phyloP scores from a whole-genome alignment of 2,329 filamentous ascomycete genomes.

The Sporothrix protearum region DNA sequence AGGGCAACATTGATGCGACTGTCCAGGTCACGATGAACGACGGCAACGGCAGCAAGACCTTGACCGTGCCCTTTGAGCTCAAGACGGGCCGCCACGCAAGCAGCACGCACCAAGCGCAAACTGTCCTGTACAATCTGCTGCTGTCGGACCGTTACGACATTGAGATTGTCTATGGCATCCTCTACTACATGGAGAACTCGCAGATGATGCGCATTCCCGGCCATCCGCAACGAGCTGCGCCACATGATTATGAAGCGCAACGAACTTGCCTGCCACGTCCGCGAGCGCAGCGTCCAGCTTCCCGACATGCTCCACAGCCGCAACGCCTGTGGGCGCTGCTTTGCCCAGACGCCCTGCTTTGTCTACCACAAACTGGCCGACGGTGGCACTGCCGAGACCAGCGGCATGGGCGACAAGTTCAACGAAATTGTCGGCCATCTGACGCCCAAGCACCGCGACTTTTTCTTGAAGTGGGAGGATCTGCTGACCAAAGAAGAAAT shows the following conservation, averaged over 20 bases:
- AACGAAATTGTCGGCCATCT: constrained; percentile 75
- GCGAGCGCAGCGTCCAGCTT: constrained; percentile 72
- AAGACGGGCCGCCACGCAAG: constrained; percentile 88
- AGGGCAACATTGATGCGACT: constrained; percentile 96
- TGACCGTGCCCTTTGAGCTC: constrained; percentile 90
- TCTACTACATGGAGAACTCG: constrained; percentile 93
- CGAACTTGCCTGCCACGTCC: constrained; percentile 77
- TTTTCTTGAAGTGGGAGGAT: constrained; percentile 93
- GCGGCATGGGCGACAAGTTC: constrained; percentile 78
- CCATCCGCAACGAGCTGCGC: constrained; percentile 79
- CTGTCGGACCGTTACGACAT: constrained; percentile 94
- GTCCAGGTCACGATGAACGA: constrained; percentile 79
- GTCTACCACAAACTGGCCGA: constrained; percentile 90
- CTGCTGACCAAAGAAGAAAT: constrained; percentile 92
- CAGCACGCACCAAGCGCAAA: constrained; percentile 84
- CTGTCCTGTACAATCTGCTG: constrained; percentile 86
- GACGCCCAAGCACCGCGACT: constrained; percentile 69
- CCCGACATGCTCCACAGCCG: constrained; percentile 83
- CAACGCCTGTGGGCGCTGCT: constrained; percentile 80
- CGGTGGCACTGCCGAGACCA: constrained; percentile 73
- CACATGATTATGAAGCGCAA: constrained; percentile 98
- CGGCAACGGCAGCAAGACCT: constrained; percentile 50
- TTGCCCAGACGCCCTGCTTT: constrained; percentile 86
- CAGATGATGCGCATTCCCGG: constrained; percentile 80
- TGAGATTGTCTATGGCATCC: constrained; percentile 80